Percentiles rank a stretch among this genome's conserved stretches.
Conservation (phyloP, 2,329 filamentous ascomycete species). For the Harringtonia lauricola region DNA sequence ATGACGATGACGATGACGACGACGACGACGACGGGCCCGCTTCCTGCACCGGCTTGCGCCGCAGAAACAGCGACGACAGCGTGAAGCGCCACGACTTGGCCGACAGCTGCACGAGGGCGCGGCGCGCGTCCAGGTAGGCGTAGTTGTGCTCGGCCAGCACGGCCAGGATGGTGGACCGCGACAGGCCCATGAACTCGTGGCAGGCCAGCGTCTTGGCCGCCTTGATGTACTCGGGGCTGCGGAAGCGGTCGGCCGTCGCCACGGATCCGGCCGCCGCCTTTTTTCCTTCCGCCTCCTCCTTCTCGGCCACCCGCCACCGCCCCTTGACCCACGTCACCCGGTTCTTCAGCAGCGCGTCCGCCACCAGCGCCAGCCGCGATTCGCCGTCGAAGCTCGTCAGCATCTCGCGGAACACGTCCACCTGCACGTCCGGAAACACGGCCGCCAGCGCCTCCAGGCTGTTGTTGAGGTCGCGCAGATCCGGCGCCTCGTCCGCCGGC, state of each 20-base stretch:
- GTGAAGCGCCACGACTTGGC: slow-evolving; percentile 70
- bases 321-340: slow-evolving; percentile 60
- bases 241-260: slow-evolving; percentile 57
- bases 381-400: slow-evolving; percentile 63
- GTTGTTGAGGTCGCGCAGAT: slow-evolving; percentile 59
- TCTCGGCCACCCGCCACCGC: slow-evolving; percentile 42
- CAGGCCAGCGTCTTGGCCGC: slow-evolving; percentile 59
- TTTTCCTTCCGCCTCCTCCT: slow-evolving; percentile 20
- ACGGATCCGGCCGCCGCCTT: slow-evolving; percentile 22
- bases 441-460: slow-evolving; percentile 57
- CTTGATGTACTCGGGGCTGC: slow-evolving; percentile 53
- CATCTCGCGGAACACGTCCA: slow-evolving; percentile 76
- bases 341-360: slow-evolving; percentile 65
- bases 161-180: slow-evolving; percentile 62
- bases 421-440: slow-evolving; percentile 70
- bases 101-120: slow-evolving; percentile 56
- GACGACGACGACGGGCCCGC: slow-evolving; percentile 12
- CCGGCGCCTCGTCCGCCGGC: slow-evolving; percentile 39
- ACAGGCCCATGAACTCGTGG: slow-evolving; percentile 66
- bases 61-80: slow-evolving; percentile 58
- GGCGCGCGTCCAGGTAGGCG: slow-evolving; percentile 62
- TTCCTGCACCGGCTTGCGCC: slow-evolving; percentile 26
- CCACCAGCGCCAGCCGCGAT: slow-evolving; percentile 65
- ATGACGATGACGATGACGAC: too few species aligned
- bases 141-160: slow-evolving; percentile 74